Base-by-base conservation (phyloP, 305 asterid species). In the Solanum aculeatissimum region DNA sequence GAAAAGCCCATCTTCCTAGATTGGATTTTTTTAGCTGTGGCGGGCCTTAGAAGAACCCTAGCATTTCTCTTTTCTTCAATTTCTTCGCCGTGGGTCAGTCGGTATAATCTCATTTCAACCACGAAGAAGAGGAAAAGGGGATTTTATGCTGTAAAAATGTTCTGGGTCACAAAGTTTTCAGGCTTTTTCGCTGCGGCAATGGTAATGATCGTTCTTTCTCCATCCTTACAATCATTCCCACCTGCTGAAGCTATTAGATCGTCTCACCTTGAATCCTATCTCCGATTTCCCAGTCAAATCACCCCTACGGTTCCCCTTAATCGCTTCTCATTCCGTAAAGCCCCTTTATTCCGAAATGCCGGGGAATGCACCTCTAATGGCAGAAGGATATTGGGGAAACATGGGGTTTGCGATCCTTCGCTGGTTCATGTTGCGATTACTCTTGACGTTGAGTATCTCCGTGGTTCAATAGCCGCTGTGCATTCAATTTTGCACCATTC, bases 171-270 rank as follows among this genome's bases (percentile, higher is more conserved):
- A 89, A 90, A 91, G 86, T 92, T 95, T 47, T 96, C 99, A 0
- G 91, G 98, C 68, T 90, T 94, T 80, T 79, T 95, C 86, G 90
- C 94, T 1, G 95, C 95, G 10, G 96, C 97, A 75, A 90, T 94
- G 94, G 92, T 91, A 85, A 87, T 92, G 92, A 86, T 96, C 82
- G 93, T 96, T 18, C 87, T 95, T 13, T 93, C 98, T 12, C 98
- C 98, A 3, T 96, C 99, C 0, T 86, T 96, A 2, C 99, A 95
- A 65, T 95, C 98, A 9, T 95, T 94, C 12, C 99, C 96, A 3
- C 98, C 99, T 10, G 99, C 98, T 15, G 99, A 96, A 90, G 98
- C 99, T 53, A 96, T 96, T 78, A 89, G 92, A 84, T 95, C 97
- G 1, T 77, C 82, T 12, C 85, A 87, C 85, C 85, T 87, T 25